phyloP scores from a whole-genome alignment of 116 monocot species.

The Phalaenopsis hybrid region DNA sequence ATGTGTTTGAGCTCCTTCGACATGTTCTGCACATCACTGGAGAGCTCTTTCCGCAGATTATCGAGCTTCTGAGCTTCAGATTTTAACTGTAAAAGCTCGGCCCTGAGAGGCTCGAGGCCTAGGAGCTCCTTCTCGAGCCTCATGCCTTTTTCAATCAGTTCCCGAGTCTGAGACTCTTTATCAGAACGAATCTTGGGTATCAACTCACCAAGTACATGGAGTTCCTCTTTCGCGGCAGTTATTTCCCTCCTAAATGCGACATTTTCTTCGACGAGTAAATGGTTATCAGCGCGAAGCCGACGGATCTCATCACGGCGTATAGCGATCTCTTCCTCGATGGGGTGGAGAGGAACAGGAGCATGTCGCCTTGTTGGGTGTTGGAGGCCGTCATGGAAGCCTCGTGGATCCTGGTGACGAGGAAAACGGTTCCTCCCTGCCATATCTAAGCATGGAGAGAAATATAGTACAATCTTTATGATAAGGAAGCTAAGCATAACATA shows the following conservation, averaged over 20 bases:
- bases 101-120: constrained; percentile 49
- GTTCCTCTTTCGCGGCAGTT: constrained; percentile 41
- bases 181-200: constrained; percentile 48
- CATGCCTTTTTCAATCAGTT: constrained; percentile 60
- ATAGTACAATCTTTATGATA: no score
- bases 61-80: constrained; percentile 38
- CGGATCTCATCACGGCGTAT: constrained; percentile 49
- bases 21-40: constrained; percentile 30
- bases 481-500: no score
- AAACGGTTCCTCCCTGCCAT: constrained; percentile 44
- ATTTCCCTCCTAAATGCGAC: constrained; percentile 43
- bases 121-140: constrained; percentile 68
- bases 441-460: not conserved
- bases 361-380: constrained; percentile 20
- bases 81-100: constrained; percentile 33
- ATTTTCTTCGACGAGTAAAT: constrained; percentile 52
- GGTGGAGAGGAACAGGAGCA: constrained; percentile 27
- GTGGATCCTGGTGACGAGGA: constrained; percentile 24
- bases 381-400: constrained; percentile 30
- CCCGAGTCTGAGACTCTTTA: constrained; percentile 45
- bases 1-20: constrained; percentile 37
- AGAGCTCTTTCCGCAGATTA: constrained; percentile 25
- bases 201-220: constrained; percentile 35
- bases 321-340: constrained; percentile 61
- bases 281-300: constrained; percentile 49